Base-by-base conservation (phyloP, 371 early-diverging fungal species). In the Polyrhizophydium stewartii region DNA sequence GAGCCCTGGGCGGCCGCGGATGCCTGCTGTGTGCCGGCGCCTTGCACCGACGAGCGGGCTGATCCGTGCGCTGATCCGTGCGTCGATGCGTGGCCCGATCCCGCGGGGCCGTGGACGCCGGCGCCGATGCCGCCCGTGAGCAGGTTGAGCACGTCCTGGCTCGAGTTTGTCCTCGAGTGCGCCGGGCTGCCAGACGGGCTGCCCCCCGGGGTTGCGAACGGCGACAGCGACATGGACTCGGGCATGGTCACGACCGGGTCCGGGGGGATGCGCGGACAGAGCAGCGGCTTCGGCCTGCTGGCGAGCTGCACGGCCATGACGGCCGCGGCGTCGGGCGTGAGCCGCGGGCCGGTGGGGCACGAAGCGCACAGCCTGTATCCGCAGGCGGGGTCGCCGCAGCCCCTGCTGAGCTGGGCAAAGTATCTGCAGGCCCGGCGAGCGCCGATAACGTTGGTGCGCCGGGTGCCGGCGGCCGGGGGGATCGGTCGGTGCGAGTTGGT, bases 291-390 rank as follows among this genome's bases (percentile, higher is more conserved):
- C 1, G 82, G 76, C 19, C 82, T 59, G 27, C 82, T 74, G 1
- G 87, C 85, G 22, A 85, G 76, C 56, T 84, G 85, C 9, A 85
- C 74, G 0, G 85, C 74, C 68, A 82, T 74, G 47, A 87, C 77
- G 1, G 85, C 84, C 12, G 84, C 75, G 7, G 85, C 84, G 64
- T 87, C 84, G 13, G 78, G 69, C 10, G 75, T 69, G 55, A 85
- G 71, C 24, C 69, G 70, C 2, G 76, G 75, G 16, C 69, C 69
- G 17, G 49, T 22, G 21, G 59, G 63, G 64, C 75, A 70, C 6
- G 83, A 78, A 6, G 80, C 78, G 62, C 87, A 86, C 30, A 83
- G 74, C 37, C 74, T 72, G 58, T 78, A 73, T 32, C 67, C 64
- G 69, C 86, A 86, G 19, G 56, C 22, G 22, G 55, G 10, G 12